Evolutionary conservation across 768 basidiomycete genomes (phyloP).

Genomic region (Trametes elegans): DNA sequence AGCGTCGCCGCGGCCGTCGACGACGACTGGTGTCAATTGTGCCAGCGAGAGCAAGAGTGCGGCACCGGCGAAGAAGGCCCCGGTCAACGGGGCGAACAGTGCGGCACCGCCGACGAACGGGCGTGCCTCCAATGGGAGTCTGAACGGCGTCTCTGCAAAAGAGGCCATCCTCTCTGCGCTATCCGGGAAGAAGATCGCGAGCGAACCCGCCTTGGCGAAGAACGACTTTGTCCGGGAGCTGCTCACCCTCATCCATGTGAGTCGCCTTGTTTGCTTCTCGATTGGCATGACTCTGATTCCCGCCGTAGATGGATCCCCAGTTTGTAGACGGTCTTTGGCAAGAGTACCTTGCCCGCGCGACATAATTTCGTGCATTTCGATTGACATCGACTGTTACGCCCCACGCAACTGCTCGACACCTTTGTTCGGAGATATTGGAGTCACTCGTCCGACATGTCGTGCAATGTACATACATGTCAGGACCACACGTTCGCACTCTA

Average conservation of each 20-base stretch:
- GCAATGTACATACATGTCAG: too few relatives aligned
- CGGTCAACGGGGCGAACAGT: not conserved
- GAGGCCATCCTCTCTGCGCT: constrained; percentile 11
- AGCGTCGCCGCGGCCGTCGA: not conserved
- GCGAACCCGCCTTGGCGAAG: not conserved
- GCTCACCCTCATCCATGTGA: constrained; percentile 52
- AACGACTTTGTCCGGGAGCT: constrained; percentile 64
- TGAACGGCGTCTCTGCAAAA: constrained; percentile 11
- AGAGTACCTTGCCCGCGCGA: constrained; percentile 37
- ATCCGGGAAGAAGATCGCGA: not conserved
- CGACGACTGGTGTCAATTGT: not conserved
- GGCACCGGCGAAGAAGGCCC: constrained; percentile 4
- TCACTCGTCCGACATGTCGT: too few relatives aligned
- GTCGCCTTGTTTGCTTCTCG: not conserved
- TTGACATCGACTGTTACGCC: too few relatives aligned
- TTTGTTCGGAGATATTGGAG: too few relatives aligned
- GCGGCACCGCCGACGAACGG: not conserved
- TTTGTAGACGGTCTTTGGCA: constrained; percentile 64
- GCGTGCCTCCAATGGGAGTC: constrained; percentile 1
- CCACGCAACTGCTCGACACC: too few relatives aligned
- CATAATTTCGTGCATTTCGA: not conserved
- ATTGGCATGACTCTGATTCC: not conserved
- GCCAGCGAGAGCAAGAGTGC: not conserved
- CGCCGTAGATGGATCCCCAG: constrained; percentile 53
- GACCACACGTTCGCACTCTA: too few relatives aligned